These are phyloP conservation scores for Sphagnum magellanicum DNA, from an alignment of 228 moss, liverwort and hornwort genomes.

Conservation along the genomic window DNA sequence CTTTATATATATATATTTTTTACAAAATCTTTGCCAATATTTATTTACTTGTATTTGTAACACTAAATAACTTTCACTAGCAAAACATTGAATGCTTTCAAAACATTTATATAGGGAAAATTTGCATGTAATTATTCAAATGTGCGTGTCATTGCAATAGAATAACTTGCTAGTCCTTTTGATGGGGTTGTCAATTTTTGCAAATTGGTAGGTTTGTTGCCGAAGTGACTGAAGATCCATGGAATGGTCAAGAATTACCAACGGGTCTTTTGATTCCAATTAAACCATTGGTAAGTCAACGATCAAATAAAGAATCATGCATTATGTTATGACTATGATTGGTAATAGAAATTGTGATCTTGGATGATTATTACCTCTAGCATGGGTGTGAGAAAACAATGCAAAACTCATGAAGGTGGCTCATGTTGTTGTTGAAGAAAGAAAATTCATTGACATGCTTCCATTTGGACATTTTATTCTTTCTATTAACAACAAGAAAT, in stretches of 20 bases:
- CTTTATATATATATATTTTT: background rate
- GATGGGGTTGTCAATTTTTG: no score
- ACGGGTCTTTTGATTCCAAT: slow-evolving; percentile 37
- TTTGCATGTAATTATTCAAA: background rate
- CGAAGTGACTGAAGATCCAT: slow-evolving; percentile 75
- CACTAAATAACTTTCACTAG: no score
- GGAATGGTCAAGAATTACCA: slow-evolving; percentile 66
- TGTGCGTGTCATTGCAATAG: background rate
- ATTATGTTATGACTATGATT: no score
- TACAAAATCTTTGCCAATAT: background rate
- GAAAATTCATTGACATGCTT: no score
- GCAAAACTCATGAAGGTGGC: no score
- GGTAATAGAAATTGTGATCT: no score
- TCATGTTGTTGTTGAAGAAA: no score
- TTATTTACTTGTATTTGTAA: background rate
- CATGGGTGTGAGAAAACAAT: no score
- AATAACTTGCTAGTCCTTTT: no score
- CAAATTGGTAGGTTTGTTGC: slow-evolving; percentile 58
- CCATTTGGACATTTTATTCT: no score
- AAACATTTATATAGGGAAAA: background rate
- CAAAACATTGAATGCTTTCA: background rate
- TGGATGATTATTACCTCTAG: no score
- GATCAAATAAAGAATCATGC: background rate
- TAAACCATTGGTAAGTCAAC: slow-evolving; percentile 45
- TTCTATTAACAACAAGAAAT: no score